Evolutionary conservation across 1,139 yeast genomes (phyloP), one percentile per base, ranked within the genome.

Genomic region (Suhomyces anneliseae): DNA sequence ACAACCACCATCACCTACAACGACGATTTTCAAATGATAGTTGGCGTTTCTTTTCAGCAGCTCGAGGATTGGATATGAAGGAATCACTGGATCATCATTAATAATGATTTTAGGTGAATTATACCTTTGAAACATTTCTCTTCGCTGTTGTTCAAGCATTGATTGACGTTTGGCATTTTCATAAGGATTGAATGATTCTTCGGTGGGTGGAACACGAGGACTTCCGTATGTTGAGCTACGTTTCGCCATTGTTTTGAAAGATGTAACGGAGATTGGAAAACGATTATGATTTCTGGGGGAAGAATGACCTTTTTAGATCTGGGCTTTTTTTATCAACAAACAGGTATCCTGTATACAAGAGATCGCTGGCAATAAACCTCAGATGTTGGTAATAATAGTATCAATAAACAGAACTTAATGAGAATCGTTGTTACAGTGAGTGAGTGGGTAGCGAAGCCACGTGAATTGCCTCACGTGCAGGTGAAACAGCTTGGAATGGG

Each of bases 1-100:
- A 62, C 96, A 88, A 11, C 95, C 96, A 55, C 96, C 95, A 64
- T 92, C 98, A 5, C 98, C 98, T 6, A 92, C 96, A 24, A 90
- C 92, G 19, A 90, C 93, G 27, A 88, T 69, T 59, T 88, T 87
- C 67, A 82, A 72, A 53, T 76, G 74, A 50, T 76, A 65, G 42
- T 63, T 53, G 42, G 76, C 65, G 43, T 66, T 64, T 48, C 69
- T 69, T 40, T 64, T 59, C 54, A 68, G 63, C 36, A 61, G 57
- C 11, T 61, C 55, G 44, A 66, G 70, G 50, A 72, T 66, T 14
- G 62, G 61, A 55, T 68, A 75, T 42, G 66, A 48, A 14, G 79
- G 79, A 31, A 73, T 66, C 24, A 61, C 52, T 2, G 79, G 78
- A 50, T 70, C 72, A 48, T 72, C 74, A 45, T 71, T 58, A 39